A percentile compares a stretch with the other conserved stretches of the same genome.
These are phyloP conservation scores for Candida xiaguanensis DNA, from an alignment of 805 yeast genomes.

Conservation along the genomic window DNA sequence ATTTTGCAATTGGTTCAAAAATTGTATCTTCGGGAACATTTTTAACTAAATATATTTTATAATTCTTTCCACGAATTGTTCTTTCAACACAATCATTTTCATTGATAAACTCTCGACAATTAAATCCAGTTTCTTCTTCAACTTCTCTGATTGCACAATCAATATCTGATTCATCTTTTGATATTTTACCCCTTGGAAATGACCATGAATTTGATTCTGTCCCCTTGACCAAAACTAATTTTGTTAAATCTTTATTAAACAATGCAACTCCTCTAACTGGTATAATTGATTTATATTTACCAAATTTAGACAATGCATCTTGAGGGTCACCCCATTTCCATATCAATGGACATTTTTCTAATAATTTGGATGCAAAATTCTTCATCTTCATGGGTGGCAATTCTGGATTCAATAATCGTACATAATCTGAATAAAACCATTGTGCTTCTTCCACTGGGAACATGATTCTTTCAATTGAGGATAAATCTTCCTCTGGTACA, in stretches of 20 bases:
- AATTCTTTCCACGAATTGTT: slow-evolving; percentile 77
- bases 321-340: slow-evolving; percentile 86
- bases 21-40: slow-evolving; percentile 72
- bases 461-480: slow-evolving; percentile 74
- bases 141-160: slow-evolving; percentile 91
- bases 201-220: slow-evolving; percentile 82
- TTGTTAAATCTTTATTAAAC: slow-evolving; percentile 65
- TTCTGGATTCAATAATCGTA: slow-evolving; percentile 65
- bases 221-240: slow-evolving; percentile 78
- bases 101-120: slow-evolving; percentile 63
- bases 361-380: slow-evolving; percentile 63
- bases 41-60: slow-evolving; percentile 72
- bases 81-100: slow-evolving; percentile 77
- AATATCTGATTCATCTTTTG: slow-evolving; percentile 85
- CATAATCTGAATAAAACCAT: slow-evolving; percentile 92
- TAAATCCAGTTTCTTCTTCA: slow-evolving; percentile 90
- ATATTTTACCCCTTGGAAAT: slow-evolving; percentile 95
- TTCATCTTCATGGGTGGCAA: slow-evolving; percentile 79
- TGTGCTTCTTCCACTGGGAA: slow-evolving; percentile 98
- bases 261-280: slow-evolving; percentile 97
- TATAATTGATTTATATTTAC: slow-evolving; percentile 79
- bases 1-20: slow-evolving; percentile 82
- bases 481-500: slow-evolving; percentile 86
- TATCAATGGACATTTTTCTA: slow-evolving; percentile 67
- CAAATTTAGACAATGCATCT: slow-evolving; percentile 74